Evolutionary conservation across 495 filamentous ascomycete genomes (phyloP).

Genomic region (Penicillium longicatenatum): DNA sequence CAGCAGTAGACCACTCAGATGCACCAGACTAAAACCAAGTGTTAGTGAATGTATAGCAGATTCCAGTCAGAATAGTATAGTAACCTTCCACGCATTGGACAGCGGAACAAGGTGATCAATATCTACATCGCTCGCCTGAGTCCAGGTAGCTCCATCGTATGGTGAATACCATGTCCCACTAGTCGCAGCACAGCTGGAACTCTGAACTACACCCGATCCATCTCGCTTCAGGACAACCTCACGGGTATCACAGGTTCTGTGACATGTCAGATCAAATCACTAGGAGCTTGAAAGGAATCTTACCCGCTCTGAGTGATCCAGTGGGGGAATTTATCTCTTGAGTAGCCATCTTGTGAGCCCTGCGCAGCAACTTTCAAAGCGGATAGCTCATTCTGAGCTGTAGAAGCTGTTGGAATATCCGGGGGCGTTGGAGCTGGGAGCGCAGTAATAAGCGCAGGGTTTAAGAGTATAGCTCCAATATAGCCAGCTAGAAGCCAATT

Average conservation of each 20-base stretch:
- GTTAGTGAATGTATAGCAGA: background rate
- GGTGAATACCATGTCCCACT: conserved; percentile 62
- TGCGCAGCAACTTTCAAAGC: background rate
- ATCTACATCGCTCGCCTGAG: conserved; percentile 63
- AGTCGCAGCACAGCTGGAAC: conserved; percentile 55
- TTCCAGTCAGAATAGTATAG: background rate
- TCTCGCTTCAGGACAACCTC: conserved; percentile 72
- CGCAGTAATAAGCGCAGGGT: background rate
- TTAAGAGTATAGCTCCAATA: background rate
- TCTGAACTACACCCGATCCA: conserved; percentile 54
- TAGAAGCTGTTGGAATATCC: background rate
- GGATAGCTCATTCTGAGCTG: background rate
- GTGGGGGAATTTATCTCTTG: background rate
- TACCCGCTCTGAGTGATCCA: background rate
- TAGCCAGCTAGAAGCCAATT: background rate
- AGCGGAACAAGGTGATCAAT: conserved; percentile 79
- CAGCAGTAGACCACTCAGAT: background rate
- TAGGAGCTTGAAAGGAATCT: background rate
- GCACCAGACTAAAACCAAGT: background rate
- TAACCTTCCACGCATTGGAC: conserved; percentile 71
- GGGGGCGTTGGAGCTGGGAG: background rate
- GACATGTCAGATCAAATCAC: background rate
- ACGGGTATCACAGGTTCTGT: conserved; percentile 56
- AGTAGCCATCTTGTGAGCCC: background rate
- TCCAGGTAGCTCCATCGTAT: conserved; percentile 73